A percentile compares a stretch with the other conserved stretches of the same genome.
Evolutionary conservation across 805 yeast species (phyloP).

Genomic region (Cyberlindnera xishuangbannaensis): DNA sequence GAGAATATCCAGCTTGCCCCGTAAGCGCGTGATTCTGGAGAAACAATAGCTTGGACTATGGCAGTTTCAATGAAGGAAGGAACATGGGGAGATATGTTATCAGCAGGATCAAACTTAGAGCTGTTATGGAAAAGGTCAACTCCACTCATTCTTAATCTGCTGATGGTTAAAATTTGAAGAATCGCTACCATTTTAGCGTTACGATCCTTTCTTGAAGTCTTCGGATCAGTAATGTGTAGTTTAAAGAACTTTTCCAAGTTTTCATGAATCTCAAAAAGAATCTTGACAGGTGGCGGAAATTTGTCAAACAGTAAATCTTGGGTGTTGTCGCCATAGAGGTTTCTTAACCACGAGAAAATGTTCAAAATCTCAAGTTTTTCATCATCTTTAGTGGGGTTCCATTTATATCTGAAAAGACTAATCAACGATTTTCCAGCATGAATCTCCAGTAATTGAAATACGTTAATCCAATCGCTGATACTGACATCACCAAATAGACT

Average conservation of each 20-base stretch:
- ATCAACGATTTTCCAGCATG: conserved; percentile 53
- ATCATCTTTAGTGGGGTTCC: conserved; percentile 25
- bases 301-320: conserved; percentile 37
- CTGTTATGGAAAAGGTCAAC: conserved; percentile 36
- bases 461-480: conserved; percentile 71
- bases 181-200: conserved; percentile 63
- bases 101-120: conserved; percentile 7
- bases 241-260: conserved; percentile 61
- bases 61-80: conserved; percentile 88
- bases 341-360: conserved; percentile 63
- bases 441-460: conserved; percentile 67
- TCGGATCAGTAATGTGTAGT: conserved; percentile 57
- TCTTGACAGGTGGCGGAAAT: conserved; percentile 66
- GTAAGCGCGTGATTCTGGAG: conserved; percentile 75
- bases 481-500: conserved; percentile 52
- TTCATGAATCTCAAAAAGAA: conserved; percentile 59
- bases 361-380: conserved; percentile 63
- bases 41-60: conserved; percentile 60
- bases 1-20: conserved; percentile 67
- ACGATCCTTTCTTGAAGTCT: conserved; percentile 54
- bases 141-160: conserved; percentile 60
- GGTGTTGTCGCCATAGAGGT: conserved; percentile 41
- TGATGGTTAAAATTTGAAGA: conserved; percentile 57
- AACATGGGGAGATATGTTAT: conserved; percentile 41
- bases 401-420: conserved; percentile 50